Evolutionary conservation across 164 flowering plant species (phyloP), one percentile per base, ranked within the genome.

Genomic region (Stephania japonica): DNA sequence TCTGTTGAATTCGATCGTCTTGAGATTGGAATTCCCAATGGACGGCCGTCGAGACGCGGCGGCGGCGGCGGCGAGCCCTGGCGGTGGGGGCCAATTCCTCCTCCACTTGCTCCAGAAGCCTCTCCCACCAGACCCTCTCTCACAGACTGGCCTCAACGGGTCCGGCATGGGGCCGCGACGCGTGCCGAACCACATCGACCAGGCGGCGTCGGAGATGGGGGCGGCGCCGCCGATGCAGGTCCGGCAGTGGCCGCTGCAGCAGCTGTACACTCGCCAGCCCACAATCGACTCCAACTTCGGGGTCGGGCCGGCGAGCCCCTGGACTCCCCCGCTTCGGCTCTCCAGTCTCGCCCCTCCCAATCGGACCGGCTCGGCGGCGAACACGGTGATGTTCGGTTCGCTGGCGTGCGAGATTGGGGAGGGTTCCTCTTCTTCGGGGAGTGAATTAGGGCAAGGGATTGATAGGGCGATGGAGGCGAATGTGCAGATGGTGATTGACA

Each of bases 181-280:
- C 53, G 42, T 63, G 26, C 6, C 64, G 1, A 67, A 1, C 70
- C 77, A 10, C 53, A 79, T 12, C 69, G 97, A 92, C 81, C n/a
- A n/a, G n/a, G 96, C 98, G 1, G 97, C 96, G 67, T 90, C 91
- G 64, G 97, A 94, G 7, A 83, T 91, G 23, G 97, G 97, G 2
- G 92, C 88, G n/a, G n/a, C n/a, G n/a, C n/a, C n/a, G 49, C 70
- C 86, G 62, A 7, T 84, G 41, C 78, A 59, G 38, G 68, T 72
- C 42, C 67, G 24, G 44, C 76, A 79, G 16, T 85, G 84, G 83
- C 71, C 83, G 23, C 69, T 69, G 69, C 59, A 77, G 69, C 86
- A 84, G 0, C 21, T n/a, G 23, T 19, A 59, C 24, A 24, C 64
- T 59, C 70, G 62, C 7, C 42, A 76, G 76, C 50, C 79, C 82